phyloP scores from a whole-genome alignment of 108 stramenopile species.

The Cyclotella distinguenda region DNA sequence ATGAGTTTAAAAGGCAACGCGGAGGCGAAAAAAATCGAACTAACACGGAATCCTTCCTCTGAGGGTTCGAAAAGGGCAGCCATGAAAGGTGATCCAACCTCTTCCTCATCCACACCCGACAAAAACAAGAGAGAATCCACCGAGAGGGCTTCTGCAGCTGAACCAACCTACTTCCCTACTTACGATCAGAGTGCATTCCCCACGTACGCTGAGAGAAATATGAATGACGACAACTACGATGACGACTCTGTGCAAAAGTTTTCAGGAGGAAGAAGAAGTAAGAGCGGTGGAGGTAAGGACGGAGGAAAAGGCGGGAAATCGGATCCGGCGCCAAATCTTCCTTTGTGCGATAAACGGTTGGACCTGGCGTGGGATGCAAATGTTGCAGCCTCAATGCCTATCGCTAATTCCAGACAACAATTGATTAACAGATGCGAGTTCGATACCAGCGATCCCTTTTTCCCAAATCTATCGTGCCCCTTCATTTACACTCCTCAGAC shows the following conservation, averaged over 20 bases:
- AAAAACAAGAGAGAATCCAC: neutral
- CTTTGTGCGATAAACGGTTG: neutral
- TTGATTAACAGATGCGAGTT: neutral
- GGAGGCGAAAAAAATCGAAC: too few relatives aligned
- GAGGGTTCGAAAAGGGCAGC: too few relatives aligned
- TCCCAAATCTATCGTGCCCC: conserved; percentile 3
- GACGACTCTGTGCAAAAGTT: conserved; percentile 3
- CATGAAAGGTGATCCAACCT: too few relatives aligned
- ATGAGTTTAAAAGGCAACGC: too few relatives aligned
- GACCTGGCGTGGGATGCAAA: conserved; percentile 10
- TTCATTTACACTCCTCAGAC: conserved; percentile 6
- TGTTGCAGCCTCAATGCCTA: neutral
- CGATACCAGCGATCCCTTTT: conserved; percentile 1
- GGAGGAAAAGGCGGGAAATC: neutral
- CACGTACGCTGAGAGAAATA: neutral
- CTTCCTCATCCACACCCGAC: too few relatives aligned
- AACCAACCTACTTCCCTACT: neutral
- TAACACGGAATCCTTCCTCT: too few relatives aligned
- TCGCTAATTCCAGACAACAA: neutral
- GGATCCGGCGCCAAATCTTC: neutral
- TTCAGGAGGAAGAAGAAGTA: too few relatives aligned
- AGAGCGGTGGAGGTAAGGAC: neutral
- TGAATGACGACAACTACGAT: neutral
- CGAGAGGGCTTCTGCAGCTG: neutral
- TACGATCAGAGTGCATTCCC: conserved; percentile 1